A percentile compares a stretch with the other conserved stretches of the same genome.
phyloP scores from a whole-genome alignment of 805 yeast genomes.

The Barnettozyma salicaria region DNA sequence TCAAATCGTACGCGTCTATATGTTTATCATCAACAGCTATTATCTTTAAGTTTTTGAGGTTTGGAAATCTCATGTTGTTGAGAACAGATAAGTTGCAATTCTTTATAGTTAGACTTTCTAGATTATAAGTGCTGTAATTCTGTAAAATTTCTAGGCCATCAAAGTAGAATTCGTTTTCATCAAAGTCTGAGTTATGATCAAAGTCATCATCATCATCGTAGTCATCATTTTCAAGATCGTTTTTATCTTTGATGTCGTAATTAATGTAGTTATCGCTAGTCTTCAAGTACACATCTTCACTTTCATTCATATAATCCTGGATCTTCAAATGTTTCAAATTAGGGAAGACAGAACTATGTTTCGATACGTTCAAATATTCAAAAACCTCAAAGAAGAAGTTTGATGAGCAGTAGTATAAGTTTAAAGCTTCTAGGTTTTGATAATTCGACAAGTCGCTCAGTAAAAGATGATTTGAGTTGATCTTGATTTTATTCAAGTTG shows the following conservation, averaged over 20 bases:
- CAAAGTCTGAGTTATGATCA: conserved; percentile 29
- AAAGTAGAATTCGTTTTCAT: conserved; percentile 33
- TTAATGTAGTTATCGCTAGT: conserved; percentile 19
- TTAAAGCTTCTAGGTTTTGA: conserved; percentile 12
- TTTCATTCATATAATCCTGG: conserved; percentile 25
- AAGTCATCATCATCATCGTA: conserved; percentile 25
- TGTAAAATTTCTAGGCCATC: conserved; percentile 28
- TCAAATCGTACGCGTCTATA: conserved; percentile 21
- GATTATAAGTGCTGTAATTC: conserved; percentile 13
- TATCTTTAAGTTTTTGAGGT: conserved; percentile 16
- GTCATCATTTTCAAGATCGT: conserved; percentile 24
- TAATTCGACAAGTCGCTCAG: conserved; percentile 10
- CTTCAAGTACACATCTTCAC: conserved; percentile 21
- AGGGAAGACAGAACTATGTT: conserved; percentile 14
- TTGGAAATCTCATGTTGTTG: conserved; percentile 14
- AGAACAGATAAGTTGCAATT: conserved; percentile 22
- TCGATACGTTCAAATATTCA: conserved; percentile 13
- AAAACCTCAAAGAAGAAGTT: conserved; percentile 21
- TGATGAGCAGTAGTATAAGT: conserved; percentile 23
- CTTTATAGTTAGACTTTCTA: conserved; percentile 16
- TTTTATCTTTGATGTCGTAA: conserved; percentile 20
- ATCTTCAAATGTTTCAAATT: conserved; percentile 15
- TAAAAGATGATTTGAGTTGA: conserved; percentile 22
- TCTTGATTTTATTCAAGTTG: conserved; percentile 14
- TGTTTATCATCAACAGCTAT: conserved; percentile 21